Percentiles rank a stretch among this genome's conserved stretches.
phyloP scores from a whole-genome alignment of 129 eudicot species.

The Sambucus nigra region DNA sequence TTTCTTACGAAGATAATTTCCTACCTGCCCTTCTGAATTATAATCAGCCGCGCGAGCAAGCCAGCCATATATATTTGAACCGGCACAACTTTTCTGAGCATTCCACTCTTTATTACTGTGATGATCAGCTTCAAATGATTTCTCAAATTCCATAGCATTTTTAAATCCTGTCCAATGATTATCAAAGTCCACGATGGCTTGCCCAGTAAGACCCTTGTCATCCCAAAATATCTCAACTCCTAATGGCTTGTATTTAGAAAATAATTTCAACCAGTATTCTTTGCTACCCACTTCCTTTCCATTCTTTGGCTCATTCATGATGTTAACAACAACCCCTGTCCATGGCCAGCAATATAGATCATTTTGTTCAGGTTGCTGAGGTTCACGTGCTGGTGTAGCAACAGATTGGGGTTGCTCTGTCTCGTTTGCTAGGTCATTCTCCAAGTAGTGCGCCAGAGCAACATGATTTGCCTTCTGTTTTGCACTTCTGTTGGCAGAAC shows the following conservation, averaged over 20 bases:
- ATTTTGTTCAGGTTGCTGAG: slow-evolving; percentile 25
- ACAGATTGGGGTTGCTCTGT: slow-evolving; percentile 28
- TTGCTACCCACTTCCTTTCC: slow-evolving; percentile 17
- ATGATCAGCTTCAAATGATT: slow-evolving; percentile 47
- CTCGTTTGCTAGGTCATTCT: slow-evolving; percentile 46
- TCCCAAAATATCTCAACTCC: slow-evolving; percentile 47
- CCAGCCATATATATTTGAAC: slow-evolving; percentile 67
- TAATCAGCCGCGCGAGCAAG: slow-evolving; percentile 76
- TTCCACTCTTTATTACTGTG: slow-evolving; percentile 67
- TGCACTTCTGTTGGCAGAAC: slow-evolving; percentile 71
- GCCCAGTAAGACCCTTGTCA: slow-evolving; percentile 18
- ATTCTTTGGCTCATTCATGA: slow-evolving; percentile 24
- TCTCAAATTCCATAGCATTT: slow-evolving; percentile 80
- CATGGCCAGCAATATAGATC: slow-evolving; percentile 74
- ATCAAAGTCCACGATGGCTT: slow-evolving; percentile 56
- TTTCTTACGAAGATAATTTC: slow-evolving; percentile 58
- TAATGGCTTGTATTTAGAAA: slow-evolving; percentile 54
- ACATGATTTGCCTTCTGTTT: slow-evolving; percentile 85
- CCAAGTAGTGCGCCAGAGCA: slow-evolving; percentile 58
- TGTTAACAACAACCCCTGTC: slow-evolving; percentile 74
- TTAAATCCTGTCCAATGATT: slow-evolving; percentile 69
- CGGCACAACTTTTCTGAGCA: slow-evolving; percentile 21
- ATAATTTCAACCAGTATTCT: slow-evolving; percentile 46
- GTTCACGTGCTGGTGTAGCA: slow-evolving; percentile 23
- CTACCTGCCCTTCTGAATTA: slow-evolving; percentile 48